These are phyloP conservation scores for Aleurites moluccanus DNA, from an alignment of 441 rosid genomes.

Conservation along the genomic window DNA sequence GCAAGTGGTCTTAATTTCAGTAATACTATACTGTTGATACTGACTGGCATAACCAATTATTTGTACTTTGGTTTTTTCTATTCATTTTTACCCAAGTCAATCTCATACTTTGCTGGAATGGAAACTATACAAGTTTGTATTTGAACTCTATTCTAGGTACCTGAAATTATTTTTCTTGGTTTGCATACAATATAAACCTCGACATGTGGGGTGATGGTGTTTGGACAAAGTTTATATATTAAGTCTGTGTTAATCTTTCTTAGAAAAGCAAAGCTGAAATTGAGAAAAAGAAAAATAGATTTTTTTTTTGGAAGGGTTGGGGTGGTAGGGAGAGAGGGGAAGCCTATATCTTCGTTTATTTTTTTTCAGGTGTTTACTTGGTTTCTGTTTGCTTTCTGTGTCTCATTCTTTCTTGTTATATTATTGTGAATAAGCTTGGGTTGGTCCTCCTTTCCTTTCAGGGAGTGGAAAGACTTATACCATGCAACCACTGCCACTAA, in stretches of 20 bases:
- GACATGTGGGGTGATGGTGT: background rate
- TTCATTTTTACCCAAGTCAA: background rate
- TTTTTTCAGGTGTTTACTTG: background rate
- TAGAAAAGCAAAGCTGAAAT: background rate
- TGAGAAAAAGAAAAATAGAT: background rate
- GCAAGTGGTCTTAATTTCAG: slow-evolving; percentile 32
- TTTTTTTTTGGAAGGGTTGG: background rate
- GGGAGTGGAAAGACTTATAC: slow-evolving; percentile 96
- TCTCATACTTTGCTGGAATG: background rate
- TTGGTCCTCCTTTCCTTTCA: slow-evolving; percentile 28
- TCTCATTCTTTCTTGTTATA: slow-evolving; percentile 2
- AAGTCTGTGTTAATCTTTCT: background rate
- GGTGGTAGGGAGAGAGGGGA: background rate
- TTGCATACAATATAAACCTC: background rate
- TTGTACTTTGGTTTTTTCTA: background rate
- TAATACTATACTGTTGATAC: background rate
- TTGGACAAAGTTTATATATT: background rate
- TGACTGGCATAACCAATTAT: background rate
- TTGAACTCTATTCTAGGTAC: background rate
- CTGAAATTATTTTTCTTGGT: background rate
- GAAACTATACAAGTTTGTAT: background rate
- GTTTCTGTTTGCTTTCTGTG: background rate
- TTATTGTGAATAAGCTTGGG: slow-evolving; percentile 8
- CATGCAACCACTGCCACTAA: slow-evolving; percentile 91
- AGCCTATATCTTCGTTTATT: background rate